These are phyloP conservation scores for Penicillium chermesinum DNA, from an alignment of 495 filamentous ascomycete species.

Conservation along the genomic window DNA sequence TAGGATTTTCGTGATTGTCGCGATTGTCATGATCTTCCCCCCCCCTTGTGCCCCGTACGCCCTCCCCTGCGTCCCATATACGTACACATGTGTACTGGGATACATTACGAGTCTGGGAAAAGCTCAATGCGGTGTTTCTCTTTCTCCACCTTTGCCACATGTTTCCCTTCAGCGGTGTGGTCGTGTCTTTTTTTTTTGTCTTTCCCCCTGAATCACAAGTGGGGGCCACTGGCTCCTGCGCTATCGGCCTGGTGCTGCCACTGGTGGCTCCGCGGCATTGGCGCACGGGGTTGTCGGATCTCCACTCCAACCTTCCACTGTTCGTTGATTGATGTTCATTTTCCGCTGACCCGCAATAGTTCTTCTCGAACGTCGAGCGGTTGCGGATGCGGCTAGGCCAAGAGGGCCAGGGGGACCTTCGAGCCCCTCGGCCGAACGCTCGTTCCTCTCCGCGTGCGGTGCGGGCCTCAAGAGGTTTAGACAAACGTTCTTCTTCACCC, in stretches of 20 bases:
- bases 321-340: conserved; percentile 4
- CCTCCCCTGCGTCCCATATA: not conserved
- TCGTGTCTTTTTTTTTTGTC: not conserved
- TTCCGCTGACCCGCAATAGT: conserved; percentile 23
- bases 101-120: too few species aligned
- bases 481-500: conserved; percentile 15
- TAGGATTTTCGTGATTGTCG: too few species aligned
- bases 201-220: conserved; percentile 15
- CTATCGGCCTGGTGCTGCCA: conserved; percentile 27
- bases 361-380: conserved; percentile 40
- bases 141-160: not conserved
- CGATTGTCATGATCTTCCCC: too few species aligned
- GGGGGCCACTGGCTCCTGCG: conserved; percentile 20
- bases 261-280: conserved; percentile 6
- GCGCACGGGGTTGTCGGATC: conserved; percentile 4
- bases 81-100: too few species aligned
- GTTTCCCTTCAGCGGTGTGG: not conserved
- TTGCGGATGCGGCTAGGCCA: conserved; percentile 31
- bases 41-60: not conserved
- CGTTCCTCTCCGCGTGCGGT: conserved; percentile 8
- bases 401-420: conserved; percentile 22
- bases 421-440: conserved; percentile 15
- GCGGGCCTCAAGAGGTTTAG: conserved; percentile 11
- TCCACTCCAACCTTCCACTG: conserved; percentile 3
- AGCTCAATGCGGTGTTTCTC: not conserved